Conservation (phyloP, 352 stramenopile species). For the Pythium rishiriense region DNA sequence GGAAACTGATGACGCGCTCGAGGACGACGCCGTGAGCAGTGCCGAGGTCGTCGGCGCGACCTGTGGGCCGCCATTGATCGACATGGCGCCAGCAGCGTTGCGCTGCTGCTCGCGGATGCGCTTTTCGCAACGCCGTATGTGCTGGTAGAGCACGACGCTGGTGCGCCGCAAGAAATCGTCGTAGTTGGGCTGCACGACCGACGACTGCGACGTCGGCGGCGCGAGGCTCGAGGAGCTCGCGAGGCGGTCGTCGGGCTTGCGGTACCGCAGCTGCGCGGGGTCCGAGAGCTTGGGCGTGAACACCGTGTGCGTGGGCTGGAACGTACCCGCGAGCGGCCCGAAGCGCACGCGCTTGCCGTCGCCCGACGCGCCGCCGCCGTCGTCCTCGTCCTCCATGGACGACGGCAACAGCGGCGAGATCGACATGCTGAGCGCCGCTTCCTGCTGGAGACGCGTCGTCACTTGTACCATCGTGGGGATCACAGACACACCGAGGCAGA, state of each 20-base stretch:
- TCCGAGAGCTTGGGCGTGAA: conserved; percentile 81
- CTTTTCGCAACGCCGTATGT: conserved; percentile 87
- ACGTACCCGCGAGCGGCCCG: conserved; percentile 33
- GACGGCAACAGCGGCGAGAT: conserved; percentile 77
- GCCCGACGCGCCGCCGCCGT: background rate
- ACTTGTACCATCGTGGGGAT: conserved; percentile 41
- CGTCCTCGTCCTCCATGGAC: conserved; percentile 67
- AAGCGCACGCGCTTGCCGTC: conserved; percentile 68
- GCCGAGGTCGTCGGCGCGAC: background rate
- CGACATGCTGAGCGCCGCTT: conserved; percentile 60
- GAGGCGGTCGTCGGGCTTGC: conserved; percentile 76
- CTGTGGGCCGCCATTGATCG: conserved; percentile 13
- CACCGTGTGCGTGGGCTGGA: conserved; percentile 86
- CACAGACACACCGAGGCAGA: background rate
- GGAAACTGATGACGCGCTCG: background rate
- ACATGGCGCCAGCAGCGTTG: background rate
- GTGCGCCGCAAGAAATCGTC: conserved; percentile 88
- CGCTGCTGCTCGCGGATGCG: conserved; percentile 67
- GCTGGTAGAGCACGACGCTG: conserved; percentile 89
- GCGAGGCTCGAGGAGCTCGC: conserved; percentile 53
- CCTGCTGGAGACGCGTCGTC: conserved; percentile 40
- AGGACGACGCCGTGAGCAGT: background rate
- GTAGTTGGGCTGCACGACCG: conserved; percentile 89
- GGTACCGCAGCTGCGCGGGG: conserved; percentile 68
- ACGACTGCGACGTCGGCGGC: conserved; percentile 60